Percentiles rank a stretch among this genome's conserved stretches.
Conservation (phyloP, 257 asterid species). For the Ilex asprella region DNA sequence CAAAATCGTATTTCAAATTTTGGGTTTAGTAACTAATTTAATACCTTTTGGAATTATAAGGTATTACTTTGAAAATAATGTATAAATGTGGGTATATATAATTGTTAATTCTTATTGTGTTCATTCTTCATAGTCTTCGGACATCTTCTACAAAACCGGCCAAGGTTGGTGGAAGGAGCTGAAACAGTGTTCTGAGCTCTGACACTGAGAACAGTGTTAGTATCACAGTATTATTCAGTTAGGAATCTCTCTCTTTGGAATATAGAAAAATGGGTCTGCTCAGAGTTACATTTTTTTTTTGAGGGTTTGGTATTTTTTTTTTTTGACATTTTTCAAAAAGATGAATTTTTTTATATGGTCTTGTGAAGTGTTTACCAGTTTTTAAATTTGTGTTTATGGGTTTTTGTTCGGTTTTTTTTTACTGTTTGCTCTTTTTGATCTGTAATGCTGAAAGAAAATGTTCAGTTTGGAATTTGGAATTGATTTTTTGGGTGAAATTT, state of each 20-base stretch:
- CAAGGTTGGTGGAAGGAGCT: too few species aligned
- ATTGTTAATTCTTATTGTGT: background rate
- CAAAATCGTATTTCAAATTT: constrained; percentile 46
- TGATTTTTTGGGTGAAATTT: constrained; percentile 1
- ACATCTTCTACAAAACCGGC: too few species aligned
- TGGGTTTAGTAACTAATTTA: constrained; percentile 28
- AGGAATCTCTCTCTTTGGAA: background rate
- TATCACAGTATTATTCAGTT: background rate
- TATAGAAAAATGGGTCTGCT: background rate
- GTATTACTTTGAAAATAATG: background rate
- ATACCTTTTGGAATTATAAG: background rate
- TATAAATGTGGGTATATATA: constrained; percentile 4
- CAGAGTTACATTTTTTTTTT: background rate
- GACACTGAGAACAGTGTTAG: too few species aligned
- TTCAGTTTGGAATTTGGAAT: constrained; percentile 10
- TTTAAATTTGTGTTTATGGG: constrained; percentile 4
- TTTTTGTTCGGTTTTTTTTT: constrained; percentile 9
- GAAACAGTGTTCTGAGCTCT: too few species aligned
- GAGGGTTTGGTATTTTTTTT: too few species aligned
- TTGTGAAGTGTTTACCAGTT: constrained; percentile 1
- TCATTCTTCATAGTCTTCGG: background rate
- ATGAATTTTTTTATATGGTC: constrained; percentile 5
- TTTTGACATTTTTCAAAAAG: background rate
- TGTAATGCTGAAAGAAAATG: constrained; percentile 1
- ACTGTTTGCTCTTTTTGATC: constrained; percentile 25